phyloP scores from a whole-genome alignment of 2,329 filamentous ascomycete species.

The Penicillium sp. region DNA sequence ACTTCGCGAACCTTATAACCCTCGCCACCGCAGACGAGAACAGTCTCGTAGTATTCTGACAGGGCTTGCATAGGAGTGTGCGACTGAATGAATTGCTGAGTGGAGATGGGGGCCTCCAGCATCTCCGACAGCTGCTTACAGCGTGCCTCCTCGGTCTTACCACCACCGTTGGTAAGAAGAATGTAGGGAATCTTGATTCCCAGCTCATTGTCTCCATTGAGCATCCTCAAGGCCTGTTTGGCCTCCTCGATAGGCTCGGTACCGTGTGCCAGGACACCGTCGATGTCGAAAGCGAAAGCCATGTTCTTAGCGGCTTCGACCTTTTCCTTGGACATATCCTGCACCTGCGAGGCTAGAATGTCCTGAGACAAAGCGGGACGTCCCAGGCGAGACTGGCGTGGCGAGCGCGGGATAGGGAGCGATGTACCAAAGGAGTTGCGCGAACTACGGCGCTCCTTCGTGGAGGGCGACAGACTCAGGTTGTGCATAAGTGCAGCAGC shows the following conservation, averaged over 20 bases:
- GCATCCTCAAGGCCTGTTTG: slow-evolving; percentile 63
- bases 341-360: slow-evolving; percentile 67
- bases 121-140: slow-evolving; percentile 67
- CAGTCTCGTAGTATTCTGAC: slow-evolving; percentile 72
- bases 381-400: slow-evolving; percentile 66
- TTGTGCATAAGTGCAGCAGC: slow-evolving; percentile 70
- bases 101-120: slow-evolving; percentile 62
- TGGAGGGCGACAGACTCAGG: slow-evolving; percentile 65
- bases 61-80: slow-evolving; percentile 76
- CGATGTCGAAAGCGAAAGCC: slow-evolving; percentile 70
- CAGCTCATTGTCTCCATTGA: slow-evolving; percentile 73
- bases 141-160: slow-evolving; percentile 66
- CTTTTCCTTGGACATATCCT: slow-evolving; percentile 65
- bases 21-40: slow-evolving; percentile 73
- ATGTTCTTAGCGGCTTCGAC: slow-evolving; percentile 71
- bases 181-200: slow-evolving; percentile 76
- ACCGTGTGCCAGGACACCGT: slow-evolving; percentile 73
- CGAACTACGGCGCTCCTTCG: slow-evolving; percentile 65
- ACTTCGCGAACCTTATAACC: slow-evolving; percentile 72
- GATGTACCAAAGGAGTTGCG: slow-evolving; percentile 74
- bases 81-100: slow-evolving; percentile 73
- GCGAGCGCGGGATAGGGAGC: slow-evolving; percentile 69
- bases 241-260: slow-evolving; percentile 69
- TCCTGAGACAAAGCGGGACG: slow-evolving; percentile 59
- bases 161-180: slow-evolving; percentile 72